Base-by-base conservation (phyloP, 441 rosid species). In the Codiaeum variegatum region DNA sequence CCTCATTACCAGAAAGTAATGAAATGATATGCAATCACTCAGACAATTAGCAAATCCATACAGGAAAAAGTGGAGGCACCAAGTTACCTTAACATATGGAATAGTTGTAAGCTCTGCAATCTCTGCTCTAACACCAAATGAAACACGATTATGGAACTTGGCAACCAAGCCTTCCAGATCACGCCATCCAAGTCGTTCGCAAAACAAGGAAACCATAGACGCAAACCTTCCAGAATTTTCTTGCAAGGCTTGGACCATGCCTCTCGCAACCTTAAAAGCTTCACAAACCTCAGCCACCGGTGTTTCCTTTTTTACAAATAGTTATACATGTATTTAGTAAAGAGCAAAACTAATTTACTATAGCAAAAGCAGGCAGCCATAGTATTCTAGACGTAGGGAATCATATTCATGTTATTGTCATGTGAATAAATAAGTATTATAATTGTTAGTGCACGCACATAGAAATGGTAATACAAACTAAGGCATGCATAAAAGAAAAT, bases 151-250 rank as follows among this genome's bases (percentile, higher is more conserved):
- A 82, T 96, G 99, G 73, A 96, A 88, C 87, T 90, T 96, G 71
- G 88, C 86, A 79, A 92, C 93, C 85, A 96, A 79, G 74, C 93
- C 98, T 81, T 93, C 98, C 66, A 96, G 81, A 82, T 93, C 99
- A 87, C 88, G 93, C 97, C 99, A 96, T 66, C 98, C 98, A 74
- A 96, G 93, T 83, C 94, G 91, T 86, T 93, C 96, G 75, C 97
- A 96, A 80, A 96, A 96, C 76, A 96, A 83, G 26, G 98, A 87
- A 82, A 93, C 96, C 99, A 96, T 93, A 75, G 97, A 87, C 71
- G 97, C 94, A 89, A 91, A 96, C 85, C 99, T 84, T 81, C 99
- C 99, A 79, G 98, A 88, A 83, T 90, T 96, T 85, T 96, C 99
- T 82, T 93, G 98, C 78, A 96, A 85, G 13, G 93, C 85, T 87